Evolutionary conservation across 768 basidiomycete genomes (phyloP), one percentile per base, ranked within the genome.

Genomic region (Phylloporus rhodoxanthus): DNA sequence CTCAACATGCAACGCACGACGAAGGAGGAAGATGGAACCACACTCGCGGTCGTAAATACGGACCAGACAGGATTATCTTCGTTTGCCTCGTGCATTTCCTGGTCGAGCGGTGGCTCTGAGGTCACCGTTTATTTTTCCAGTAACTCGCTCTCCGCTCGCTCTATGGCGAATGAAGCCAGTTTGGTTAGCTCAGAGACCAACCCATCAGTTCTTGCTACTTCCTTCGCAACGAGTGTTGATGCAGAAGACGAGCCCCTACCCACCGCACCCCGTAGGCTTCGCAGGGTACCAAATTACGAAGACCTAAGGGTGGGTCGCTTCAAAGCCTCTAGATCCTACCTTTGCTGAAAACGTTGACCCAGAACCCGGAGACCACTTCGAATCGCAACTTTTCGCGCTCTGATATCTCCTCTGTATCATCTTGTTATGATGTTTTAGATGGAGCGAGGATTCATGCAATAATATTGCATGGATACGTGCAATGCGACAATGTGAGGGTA

Each of bases 161-260:
- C 45, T 32, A 47, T 43, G 14, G 20, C 43, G 15, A 36, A 23
- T 34, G 46, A 13, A 10, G 14, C 6, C 4, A 14, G 17, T 38
- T 41, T 33, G 11, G 20, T 26, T 28, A 15, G 11, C 21, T 53
- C 51, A 20, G 52, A 43, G 23, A 29, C 20, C 11, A 43, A 19
- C 19, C 13, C 37, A 17, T 52, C 50, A 6, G 39, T 36, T 21
- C 25, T 30, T 13, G 26, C 44, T 23, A 52, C 59, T 36, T 62
- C 61, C 23, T 43, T 58, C 2, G 57, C 47, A 32, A 64, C 62
- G 30, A 64, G 54, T n/a, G 40, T 62, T 8, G 48, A 56, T 20
- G 38, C 42, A 8, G 50, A 43, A 17, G 50, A 55, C 8, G 44
- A n/a, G 15, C 38, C 21, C 14, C 51, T 36, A 17, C 32, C 45